These are phyloP conservation scores for Tylopilus plumbeoviolaceoides DNA, from an alignment of 768 basidiomycete species.

Conservation along the genomic window DNA sequence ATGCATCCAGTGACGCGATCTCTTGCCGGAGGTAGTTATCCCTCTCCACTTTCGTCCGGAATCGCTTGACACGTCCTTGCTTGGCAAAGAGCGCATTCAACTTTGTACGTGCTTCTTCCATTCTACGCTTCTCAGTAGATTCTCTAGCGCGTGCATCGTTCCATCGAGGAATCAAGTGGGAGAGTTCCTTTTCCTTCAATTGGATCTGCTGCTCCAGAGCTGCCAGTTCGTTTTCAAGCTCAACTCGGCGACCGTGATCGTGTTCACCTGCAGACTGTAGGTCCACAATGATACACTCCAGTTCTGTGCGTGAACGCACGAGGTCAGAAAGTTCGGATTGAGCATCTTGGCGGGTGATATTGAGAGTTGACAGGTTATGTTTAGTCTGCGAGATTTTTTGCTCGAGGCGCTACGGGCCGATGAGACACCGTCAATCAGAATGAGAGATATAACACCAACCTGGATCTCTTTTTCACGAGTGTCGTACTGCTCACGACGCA, in stretches of 20 bases:
- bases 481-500: conserved; percentile 77
- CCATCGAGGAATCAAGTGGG: conserved; percentile 68
- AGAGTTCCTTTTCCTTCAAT: conserved; percentile 58
- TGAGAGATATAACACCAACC: conserved; percentile 37
- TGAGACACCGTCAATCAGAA: not conserved
- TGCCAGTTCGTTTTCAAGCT: conserved; percentile 61
- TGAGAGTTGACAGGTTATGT: conserved; percentile 67
- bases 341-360: conserved; percentile 66
- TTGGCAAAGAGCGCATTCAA: conserved; percentile 81
- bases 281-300: conserved; percentile 81
- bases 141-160: conserved; percentile 51
- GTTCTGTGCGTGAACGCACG: conserved; percentile 76
- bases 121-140: conserved; percentile 52
- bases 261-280: conserved; percentile 61
- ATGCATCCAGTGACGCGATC: conserved; percentile 63
- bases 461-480: conserved; percentile 81
- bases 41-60: conserved; percentile 77
- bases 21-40: conserved; percentile 82
- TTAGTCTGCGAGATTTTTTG: conserved; percentile 64
- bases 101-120: conserved; percentile 72
- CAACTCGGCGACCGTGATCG: conserved; percentile 60
- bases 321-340: conserved; percentile 86
- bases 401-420: conserved; percentile 59
- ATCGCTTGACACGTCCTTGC: conserved; percentile 84
- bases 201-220: conserved; percentile 56